These are phyloP conservation scores for Nicotiana undulata DNA, from an alignment of 257 asterid genomes.

Conservation along the genomic window DNA sequence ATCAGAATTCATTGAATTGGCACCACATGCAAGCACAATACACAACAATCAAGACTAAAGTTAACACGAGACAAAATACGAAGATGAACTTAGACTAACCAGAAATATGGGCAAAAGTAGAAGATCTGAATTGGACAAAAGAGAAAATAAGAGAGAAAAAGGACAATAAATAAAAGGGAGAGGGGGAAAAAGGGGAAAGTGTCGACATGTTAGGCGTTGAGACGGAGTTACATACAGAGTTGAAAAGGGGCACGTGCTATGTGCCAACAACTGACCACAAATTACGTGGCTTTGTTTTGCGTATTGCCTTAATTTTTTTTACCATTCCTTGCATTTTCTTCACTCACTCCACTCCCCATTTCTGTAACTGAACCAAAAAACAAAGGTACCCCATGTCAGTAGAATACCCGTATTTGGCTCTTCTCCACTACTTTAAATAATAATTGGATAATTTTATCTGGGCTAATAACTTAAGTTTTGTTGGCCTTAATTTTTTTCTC, in stretches of 20 bases:
- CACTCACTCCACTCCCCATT: background rate
- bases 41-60: background rate
- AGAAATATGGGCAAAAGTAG: background rate
- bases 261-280: too few relatives aligned
- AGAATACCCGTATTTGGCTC: background rate
- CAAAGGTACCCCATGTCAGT: background rate
- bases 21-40: background rate
- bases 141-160: background rate
- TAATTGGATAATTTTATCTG: too few relatives aligned
- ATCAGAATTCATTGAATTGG: background rate
- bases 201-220: background rate
- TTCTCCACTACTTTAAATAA: background rate
- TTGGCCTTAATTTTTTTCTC: too few relatives aligned
- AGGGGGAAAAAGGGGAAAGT: background rate
- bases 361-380: background rate
- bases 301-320: background rate
- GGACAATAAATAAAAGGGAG: background rate
- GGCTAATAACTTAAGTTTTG: too few relatives aligned
- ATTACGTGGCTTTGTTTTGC: background rate
- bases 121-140: background rate
- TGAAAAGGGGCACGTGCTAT: background rate
- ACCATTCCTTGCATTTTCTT: background rate
- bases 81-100: background rate
- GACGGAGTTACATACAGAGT: background rate
- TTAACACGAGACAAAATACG: background rate